phyloP scores from a whole-genome alignment of 2,329 filamentous ascomycete species.

The Colletotrichum phormii region DNA sequence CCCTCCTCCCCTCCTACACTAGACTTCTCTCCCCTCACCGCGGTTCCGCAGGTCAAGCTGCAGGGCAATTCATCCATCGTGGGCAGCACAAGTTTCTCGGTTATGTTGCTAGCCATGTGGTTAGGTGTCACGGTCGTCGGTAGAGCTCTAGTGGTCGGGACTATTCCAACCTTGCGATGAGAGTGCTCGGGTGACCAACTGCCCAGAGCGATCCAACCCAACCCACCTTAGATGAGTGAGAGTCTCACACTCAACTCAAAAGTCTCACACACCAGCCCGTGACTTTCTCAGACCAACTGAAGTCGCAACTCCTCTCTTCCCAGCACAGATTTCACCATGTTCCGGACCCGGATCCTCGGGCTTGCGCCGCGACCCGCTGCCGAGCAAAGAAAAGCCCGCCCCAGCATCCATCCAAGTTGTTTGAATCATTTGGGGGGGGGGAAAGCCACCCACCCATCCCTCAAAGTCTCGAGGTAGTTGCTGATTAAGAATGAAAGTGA shows the following conservation, averaged over 20 bases:
- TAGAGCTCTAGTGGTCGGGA: neutral
- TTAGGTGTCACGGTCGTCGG: neutral
- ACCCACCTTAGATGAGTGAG: neutral
- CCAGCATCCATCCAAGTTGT: slow-evolving; percentile 7
- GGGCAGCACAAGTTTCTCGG: slow-evolving; percentile 6
- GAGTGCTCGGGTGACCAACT: slow-evolving; percentile 24
- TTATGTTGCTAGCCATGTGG: slow-evolving; percentile 22
- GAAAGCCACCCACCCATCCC: neutral
- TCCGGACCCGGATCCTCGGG: slow-evolving; percentile 25
- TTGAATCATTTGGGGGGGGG: neutral
- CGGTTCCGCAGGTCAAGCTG: neutral
- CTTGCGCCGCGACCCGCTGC: slow-evolving; percentile 21
- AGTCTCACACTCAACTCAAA: no score
- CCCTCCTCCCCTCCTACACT: neutral
- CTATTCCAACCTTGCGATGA: neutral
- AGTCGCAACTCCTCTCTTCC: neutral
- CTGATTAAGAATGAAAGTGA: neutral
- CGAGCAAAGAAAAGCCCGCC: neutral
- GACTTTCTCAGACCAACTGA: neutral
- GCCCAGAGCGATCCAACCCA: neutral
- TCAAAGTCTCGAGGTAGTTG: neutral
- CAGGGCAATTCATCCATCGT: slow-evolving; percentile 5
- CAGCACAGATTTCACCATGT: slow-evolving; percentile 4
- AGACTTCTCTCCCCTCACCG: neutral
- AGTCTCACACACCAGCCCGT: neutral